Base-by-base conservation (phyloP, 2,329 filamentous ascomycete species). In the Didymella pomorum region DNA sequence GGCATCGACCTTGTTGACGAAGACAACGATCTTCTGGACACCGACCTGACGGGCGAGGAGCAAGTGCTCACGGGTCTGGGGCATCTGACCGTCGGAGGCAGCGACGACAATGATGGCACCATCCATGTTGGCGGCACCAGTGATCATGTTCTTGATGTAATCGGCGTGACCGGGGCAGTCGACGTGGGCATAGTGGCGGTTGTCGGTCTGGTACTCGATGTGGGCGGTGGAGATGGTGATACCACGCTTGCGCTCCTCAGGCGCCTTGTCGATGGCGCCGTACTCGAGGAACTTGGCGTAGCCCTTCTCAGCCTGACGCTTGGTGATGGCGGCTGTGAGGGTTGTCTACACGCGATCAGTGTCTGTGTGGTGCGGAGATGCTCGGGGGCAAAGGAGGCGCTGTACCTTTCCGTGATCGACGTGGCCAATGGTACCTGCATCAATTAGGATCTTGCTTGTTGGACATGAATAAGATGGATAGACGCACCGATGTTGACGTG, bases 121-220 rank as follows among this genome's bases (percentile, higher is more conserved):
- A 74, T 99, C 95, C 95, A 99, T 99, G 85, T 93, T 96, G 74
- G 96, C 94, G 64, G 95, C 93, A 88, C 95, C 95, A 69, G 95
- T 99, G 80, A 99, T 99, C 95, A 99, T 99, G 89, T 99, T 99
- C 88, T 99, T 99, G 85, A 99, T 98, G 86, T 99, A 99, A 92
- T 99, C 95, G 82, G 95, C 95, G 89, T 99, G 95, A 82, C 95
- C 95, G 59, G 95, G 95, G 82, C 95, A 99, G 87, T 99, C 95
- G 84, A 99, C 95, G 87, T 99, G 95, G 74, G 95, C 95, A 83
- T 99, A 99, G 85, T 99, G 95, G 76, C 95, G 90, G 78, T 84
- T 85, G 0, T 97, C 92, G 79, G 95, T 99, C 71, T 92, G 83
- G 85, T 98, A 99, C 84, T 99, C 95, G 83, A 99, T 96, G 83